Evolutionary conservation across 139 green algal genomes (phyloP).

Genomic region (Chlamydomonas urium): DNA sequence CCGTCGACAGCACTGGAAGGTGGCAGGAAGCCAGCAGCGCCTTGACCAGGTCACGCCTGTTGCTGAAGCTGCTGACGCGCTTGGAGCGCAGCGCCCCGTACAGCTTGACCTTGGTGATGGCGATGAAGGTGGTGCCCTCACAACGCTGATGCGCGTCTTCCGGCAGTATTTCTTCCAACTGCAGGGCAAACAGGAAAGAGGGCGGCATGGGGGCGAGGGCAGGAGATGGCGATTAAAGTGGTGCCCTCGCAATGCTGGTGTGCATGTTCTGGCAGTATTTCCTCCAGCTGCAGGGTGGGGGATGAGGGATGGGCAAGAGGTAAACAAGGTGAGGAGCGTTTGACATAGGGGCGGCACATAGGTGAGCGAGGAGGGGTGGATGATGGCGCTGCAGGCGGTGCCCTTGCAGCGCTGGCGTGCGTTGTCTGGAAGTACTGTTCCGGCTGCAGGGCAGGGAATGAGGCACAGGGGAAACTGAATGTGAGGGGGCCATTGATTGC

Average conservation of each 20-base stretch:
- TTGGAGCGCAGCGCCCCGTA: not conserved
- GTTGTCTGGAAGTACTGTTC: no score
- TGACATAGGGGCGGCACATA: not conserved
- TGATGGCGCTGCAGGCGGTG: no score
- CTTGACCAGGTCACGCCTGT: not conserved
- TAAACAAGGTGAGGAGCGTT: not conserved
- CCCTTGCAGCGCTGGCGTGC: no score
- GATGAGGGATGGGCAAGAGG: not conserved
- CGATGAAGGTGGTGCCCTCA: not conserved
- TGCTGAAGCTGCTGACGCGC: not conserved
- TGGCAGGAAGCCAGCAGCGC: conserved; percentile 3
- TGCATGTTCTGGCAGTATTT: not conserved
- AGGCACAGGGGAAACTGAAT: no score
- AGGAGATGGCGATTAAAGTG: not conserved
- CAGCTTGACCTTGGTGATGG: not conserved
- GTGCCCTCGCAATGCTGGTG: not conserved
- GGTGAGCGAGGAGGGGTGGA: no score
- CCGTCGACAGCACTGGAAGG: not conserved
- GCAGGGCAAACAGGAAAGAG: no score
- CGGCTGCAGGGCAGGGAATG: no score
- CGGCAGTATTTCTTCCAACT: not conserved
- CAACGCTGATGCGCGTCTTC: not conserved
- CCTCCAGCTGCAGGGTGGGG: conserved; percentile 1
- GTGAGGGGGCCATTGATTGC: no score
- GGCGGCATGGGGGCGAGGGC: no score